Conservation (phyloP, 1,284 basidiomycete genomes). For the Pseudozyma tsukubaensis region DNA sequence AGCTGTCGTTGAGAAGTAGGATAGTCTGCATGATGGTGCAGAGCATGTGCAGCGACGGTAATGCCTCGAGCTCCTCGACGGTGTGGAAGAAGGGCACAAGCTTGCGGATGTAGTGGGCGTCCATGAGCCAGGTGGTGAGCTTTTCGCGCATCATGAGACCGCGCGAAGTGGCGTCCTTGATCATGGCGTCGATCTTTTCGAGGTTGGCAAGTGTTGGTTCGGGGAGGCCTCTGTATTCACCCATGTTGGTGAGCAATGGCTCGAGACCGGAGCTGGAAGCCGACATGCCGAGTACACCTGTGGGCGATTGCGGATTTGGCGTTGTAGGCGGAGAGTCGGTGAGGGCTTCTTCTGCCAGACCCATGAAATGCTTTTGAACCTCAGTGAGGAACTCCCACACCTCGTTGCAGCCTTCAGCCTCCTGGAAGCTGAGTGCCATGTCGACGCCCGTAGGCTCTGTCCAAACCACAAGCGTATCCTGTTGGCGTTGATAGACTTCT, state of each 20-base stretch:
- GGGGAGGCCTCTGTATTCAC: conserved; percentile 62
- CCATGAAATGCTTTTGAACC: conserved; percentile 83
- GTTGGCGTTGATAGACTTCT: conserved; percentile 68
- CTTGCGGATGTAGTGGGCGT: conserved; percentile 85
- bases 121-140: conserved; percentile 75
- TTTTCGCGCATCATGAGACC: conserved; percentile 76
- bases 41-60: conserved; percentile 87
- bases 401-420: conserved; percentile 92
- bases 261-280: conserved; percentile 42
- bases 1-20: conserved; percentile 92
- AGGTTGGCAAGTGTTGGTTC: conserved; percentile 68
- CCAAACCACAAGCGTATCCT: conserved; percentile 97
- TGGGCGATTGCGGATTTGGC: conserved; percentile 45
- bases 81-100: conserved; percentile 84
- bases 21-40: conserved; percentile 95
- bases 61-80: conserved; percentile 90
- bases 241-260: conserved; percentile 43
- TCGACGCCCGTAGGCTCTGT: conserved; percentile 94
- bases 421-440: conserved; percentile 96
- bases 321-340: conserved; percentile 54
- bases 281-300: conserved; percentile 48
- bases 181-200: conserved; percentile 63
- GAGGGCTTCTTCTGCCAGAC: conserved; percentile 45
- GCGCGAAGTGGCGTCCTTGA: conserved; percentile 63
- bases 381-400: conserved; percentile 97